These are phyloP conservation scores for Heritiera fomes DNA, from an alignment of 345 rosid genomes.

Conservation along the genomic window DNA sequence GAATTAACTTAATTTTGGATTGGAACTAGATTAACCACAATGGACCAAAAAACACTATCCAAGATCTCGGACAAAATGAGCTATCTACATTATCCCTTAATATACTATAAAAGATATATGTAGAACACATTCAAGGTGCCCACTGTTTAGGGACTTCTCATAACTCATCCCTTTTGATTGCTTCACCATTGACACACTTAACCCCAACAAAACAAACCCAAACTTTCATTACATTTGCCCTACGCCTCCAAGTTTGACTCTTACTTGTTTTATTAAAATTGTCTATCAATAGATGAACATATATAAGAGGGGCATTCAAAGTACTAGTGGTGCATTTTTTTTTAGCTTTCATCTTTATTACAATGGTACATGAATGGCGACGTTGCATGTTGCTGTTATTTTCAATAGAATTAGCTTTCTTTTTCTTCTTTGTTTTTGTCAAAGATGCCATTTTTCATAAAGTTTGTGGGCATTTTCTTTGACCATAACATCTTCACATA, in stretches of 20 bases:
- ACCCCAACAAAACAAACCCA: neutral
- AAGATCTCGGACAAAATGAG: no score
- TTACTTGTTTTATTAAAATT: no score
- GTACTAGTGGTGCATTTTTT: neutral
- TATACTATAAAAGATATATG: no score
- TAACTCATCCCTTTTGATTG: neutral
- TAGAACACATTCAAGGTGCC: slow-evolving; percentile 12
- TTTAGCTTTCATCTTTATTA: neutral
- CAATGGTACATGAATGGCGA: slow-evolving; percentile 5
- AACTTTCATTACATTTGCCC: neutral
- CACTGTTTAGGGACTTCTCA: slow-evolving; percentile 5
- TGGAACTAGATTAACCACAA: no score
- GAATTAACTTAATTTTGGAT: no score
- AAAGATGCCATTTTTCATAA: neutral
- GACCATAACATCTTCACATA: neutral
- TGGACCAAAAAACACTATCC: no score
- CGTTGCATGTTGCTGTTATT: slow-evolving; percentile 5
- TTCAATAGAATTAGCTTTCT: neutral
- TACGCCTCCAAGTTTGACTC: neutral
- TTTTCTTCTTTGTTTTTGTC: neutral
- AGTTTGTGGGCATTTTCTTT: neutral
- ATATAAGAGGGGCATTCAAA: neutral
- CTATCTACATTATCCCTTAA: no score
- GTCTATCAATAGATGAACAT: neutral
- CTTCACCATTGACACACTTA: neutral